These are phyloP conservation scores for Colletotrichum endophyticum DNA, from an alignment of 2,329 filamentous ascomycete species.

Conservation along the genomic window DNA sequence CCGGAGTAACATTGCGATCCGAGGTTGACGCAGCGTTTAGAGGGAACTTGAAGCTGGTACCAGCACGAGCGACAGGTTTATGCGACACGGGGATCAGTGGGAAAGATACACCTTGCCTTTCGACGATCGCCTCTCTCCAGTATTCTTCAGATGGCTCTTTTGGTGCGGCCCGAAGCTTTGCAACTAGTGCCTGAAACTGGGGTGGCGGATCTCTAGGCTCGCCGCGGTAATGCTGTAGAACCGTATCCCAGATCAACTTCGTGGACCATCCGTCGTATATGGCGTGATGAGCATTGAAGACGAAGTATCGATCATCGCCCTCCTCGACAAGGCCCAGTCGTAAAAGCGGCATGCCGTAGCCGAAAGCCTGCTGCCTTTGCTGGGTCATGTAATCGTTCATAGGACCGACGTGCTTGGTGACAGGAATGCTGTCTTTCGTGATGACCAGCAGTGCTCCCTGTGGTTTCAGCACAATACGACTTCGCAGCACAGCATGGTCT, in stretches of 20 bases:
- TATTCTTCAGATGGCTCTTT: background rate
- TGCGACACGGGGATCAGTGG: background rate
- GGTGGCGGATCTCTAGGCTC: background rate
- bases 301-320: background rate
- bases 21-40: background rate
- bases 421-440: background rate
- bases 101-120: background rate
- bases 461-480: conserved; percentile 17
- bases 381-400: background rate
- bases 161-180: background rate
- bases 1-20: background rate
- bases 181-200: background rate
- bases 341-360: background rate
- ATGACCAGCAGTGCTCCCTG: background rate
- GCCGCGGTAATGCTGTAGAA: background rate
- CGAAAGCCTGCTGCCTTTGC: background rate
- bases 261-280: conserved; percentile 22
- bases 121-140: background rate
- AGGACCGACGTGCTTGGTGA: background rate
- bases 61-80: background rate
- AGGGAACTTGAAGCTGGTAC: background rate
- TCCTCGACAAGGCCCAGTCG: background rate
- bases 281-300: conserved; percentile 23
- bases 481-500: conserved; percentile 20
- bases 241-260: background rate